These are phyloP conservation scores for Emiliania huxleyi DNA, from an alignment of 78 protist species.

Conservation along the genomic window DNA sequence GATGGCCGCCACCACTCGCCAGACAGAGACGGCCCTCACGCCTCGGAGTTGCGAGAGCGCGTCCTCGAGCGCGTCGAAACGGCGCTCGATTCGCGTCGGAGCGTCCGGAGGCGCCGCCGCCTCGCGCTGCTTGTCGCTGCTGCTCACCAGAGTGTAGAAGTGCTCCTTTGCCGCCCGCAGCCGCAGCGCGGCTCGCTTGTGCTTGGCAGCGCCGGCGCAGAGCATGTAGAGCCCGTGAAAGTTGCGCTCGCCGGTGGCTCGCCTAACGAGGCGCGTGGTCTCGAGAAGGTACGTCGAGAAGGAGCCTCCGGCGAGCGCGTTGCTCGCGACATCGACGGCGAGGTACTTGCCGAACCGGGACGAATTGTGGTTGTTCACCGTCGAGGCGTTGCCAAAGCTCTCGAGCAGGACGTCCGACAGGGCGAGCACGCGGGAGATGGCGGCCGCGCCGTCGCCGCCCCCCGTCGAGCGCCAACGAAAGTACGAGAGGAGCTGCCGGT, in stretches of 20 bases:
- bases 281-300: constrained; percentile 69
- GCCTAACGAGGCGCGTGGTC: constrained; percentile 85
- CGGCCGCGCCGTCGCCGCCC: neutral
- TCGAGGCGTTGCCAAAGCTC: constrained; percentile 96
- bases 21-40: neutral
- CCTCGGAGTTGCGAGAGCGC: neutral
- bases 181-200: neutral
- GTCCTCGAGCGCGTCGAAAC: neutral
- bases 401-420: constrained; percentile 83
- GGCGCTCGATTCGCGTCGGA: neutral
- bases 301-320: constrained; percentile 34
- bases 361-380: constrained; percentile 83
- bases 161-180: neutral
- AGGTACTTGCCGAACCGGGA: constrained; percentile 79
- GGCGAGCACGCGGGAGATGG: neutral
- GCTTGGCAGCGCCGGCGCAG: neutral
- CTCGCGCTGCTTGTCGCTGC: neutral
- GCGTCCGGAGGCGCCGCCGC: too few relatives aligned
- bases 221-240: constrained; percentile 87
- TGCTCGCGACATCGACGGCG: constrained; percentile 27
- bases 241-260: constrained; percentile 78
- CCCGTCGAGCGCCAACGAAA: neutral
- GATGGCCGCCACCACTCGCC: neutral
- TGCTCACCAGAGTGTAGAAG: neutral
- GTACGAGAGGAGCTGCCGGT: neutral